Evolutionary conservation across 139 green algal genomes (phyloP), one percentile per base, ranked within the genome.

Genomic region (Asterochloris erici): DNA sequence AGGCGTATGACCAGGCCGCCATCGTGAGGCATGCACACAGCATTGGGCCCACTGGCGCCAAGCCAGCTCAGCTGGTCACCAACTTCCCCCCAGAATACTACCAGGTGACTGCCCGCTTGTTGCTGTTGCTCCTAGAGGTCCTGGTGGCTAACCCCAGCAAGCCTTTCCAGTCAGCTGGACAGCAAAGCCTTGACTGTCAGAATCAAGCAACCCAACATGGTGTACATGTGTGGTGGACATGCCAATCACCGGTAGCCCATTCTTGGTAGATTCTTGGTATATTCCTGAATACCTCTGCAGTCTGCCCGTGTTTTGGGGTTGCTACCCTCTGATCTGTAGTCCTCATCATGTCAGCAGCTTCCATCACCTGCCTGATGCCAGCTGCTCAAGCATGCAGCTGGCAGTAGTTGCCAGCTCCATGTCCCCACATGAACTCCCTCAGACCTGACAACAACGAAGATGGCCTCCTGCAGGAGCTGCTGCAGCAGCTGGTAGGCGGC

Each of bases 51-150:
- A 54, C 38, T 63, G 73, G 27, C 16, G 81, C 68, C 17, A 78
- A 69, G 17, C 68, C 76, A n/a, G 17, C 54, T 15, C 81, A 78
- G 63, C 81, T 85, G 11, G 81, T 85, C n/a, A 85, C 81, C 54
- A 85, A 85, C 60, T 85, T 85, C 61, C 81, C 81, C 23, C 81
- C 81, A n/a, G 77, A 81, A 60, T 81, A 81, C 54, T 85, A 85
- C 60, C 78, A 84, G 82, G 82, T 78, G 38, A 28, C 68, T 0
- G 16, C 21, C 24, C 13, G 15, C 9, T 71, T 71, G 66, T 71
- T 71, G 19, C 17, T 71, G 21, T 71, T 21, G 4, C 10, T 4
- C 1, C 21, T 54, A 54, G 9, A 71, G 66, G 66, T 71, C 21
- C 2, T 71, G 4, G 19, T 71, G 17, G 9, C 66, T 24, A 10